phyloP scores from a whole-genome alignment of 345 rosid genomes.

The Hirschfeldia incana region DNA sequence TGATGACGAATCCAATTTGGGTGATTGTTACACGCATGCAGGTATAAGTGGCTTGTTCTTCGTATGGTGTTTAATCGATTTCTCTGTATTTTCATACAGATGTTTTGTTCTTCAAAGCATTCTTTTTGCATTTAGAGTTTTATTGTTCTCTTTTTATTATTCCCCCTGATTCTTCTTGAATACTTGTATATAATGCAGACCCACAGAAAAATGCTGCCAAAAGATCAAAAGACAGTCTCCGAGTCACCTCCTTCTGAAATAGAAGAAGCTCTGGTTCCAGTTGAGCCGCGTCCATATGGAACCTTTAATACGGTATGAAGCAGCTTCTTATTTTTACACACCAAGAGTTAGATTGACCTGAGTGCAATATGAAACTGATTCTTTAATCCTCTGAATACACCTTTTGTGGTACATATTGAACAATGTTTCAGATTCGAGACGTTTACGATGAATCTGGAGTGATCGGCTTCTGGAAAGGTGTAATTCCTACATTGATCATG shows the following conservation, averaged over 20 bases:
- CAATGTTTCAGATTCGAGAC: constrained; percentile 70
- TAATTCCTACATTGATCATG: constrained; percentile 91
- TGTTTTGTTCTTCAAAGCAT: not conserved
- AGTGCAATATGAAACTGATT: not conserved
- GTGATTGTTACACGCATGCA: constrained; percentile 97
- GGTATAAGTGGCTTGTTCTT: constrained; percentile 48
- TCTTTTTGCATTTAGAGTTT: not conserved
- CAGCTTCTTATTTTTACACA: constrained; percentile 10
- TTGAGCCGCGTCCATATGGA: constrained; percentile 69
- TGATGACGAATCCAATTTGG: constrained; percentile 95
- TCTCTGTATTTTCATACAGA: not conserved
- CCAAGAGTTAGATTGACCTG: not conserved
- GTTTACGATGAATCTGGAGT: constrained; percentile 84
- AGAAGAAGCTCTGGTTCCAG: constrained; percentile 42
- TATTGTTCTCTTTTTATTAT: not conserved
- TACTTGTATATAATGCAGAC: constrained; percentile 60
- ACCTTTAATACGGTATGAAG: constrained; percentile 66
- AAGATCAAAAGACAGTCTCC: constrained; percentile 32
- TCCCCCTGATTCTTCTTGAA: constrained; percentile 13
- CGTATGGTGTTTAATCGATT: not conserved
- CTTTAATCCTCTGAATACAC: not conserved
- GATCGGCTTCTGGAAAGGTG: constrained; percentile 95
- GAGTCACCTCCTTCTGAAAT: constrained; percentile 47
- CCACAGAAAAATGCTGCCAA: constrained; percentile 54
- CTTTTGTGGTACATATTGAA: constrained; percentile 13